phyloP scores from a whole-genome alignment of 306 rosid genomes.

The Geum urbanum region DNA sequence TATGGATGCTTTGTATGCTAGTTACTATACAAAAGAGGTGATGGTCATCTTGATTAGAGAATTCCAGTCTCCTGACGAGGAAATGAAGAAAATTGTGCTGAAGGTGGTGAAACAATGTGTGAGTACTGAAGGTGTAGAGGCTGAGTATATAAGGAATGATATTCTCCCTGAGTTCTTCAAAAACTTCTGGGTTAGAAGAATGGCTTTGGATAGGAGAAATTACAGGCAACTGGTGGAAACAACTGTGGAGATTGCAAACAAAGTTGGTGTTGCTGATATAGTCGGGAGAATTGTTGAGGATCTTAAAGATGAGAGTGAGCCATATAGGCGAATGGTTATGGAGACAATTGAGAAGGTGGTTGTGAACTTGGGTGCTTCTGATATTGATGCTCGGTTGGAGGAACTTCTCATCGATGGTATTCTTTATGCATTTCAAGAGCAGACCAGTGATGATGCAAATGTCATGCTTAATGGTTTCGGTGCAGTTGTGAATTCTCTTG shows the following conservation, averaged over 20 bases:
- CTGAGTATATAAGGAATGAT: slow-evolving; percentile 71
- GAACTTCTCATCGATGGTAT: slow-evolving; percentile 94
- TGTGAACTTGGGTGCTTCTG: slow-evolving; percentile 82
- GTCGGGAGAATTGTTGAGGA: slow-evolving; percentile 92
- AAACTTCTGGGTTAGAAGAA: slow-evolving; percentile 96
- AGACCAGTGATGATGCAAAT: slow-evolving; percentile 96
- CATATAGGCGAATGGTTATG: slow-evolving; percentile 97
- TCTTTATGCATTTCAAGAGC: slow-evolving; percentile 98
- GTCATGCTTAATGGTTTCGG: slow-evolving; percentile 98
- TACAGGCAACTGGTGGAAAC: slow-evolving; percentile 92
- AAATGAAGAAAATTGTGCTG: slow-evolving; percentile 93
- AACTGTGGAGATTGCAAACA: slow-evolving; percentile 93
- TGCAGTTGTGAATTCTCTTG: slow-evolving; percentile 92
- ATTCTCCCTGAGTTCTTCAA: slow-evolving; percentile 83
- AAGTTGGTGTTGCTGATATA: slow-evolving; percentile 93
- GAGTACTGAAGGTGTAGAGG: slow-evolving; percentile 93
- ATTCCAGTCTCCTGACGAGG: slow-evolving; percentile 98
- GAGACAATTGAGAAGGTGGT: slow-evolving; percentile 97
- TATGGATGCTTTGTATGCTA: slow-evolving; percentile 92
- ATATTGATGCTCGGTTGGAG: slow-evolving; percentile 86
- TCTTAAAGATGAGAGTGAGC: slow-evolving; percentile 98
- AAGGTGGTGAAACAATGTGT: slow-evolving; percentile 98
- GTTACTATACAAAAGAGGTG: slow-evolving; percentile 91
- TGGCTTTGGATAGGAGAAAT: slow-evolving; percentile 94
- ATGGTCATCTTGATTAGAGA: slow-evolving; percentile 88